Conservation (phyloP, 2,329 filamentous ascomycete genomes). For the Penicillium sp. region DNA sequence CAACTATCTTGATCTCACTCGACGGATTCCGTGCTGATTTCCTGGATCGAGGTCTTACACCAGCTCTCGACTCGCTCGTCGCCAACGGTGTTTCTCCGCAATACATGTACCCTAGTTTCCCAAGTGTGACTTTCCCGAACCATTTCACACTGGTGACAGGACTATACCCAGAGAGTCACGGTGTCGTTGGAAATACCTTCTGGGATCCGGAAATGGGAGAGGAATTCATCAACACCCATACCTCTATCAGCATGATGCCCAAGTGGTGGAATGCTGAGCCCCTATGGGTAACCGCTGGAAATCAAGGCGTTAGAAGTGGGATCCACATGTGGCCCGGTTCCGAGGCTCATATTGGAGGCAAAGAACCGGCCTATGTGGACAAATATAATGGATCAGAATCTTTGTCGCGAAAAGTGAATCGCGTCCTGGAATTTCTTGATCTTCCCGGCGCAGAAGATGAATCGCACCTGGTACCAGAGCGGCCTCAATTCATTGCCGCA, state of each 20-base stretch:
- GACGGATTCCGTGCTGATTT: slow-evolving; percentile 97
- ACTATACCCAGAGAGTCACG: slow-evolving; percentile 87
- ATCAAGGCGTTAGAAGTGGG: slow-evolving; percentile 71
- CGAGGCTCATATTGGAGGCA: slow-evolving; percentile 75
- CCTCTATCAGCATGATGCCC: slow-evolving; percentile 69
- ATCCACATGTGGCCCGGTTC: slow-evolving; percentile 99
- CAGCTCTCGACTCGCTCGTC: slow-evolving; percentile 74
- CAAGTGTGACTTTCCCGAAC: slow-evolving; percentile 94
- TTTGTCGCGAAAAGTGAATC: slow-evolving; percentile 70
- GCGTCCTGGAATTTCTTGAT: slow-evolving; percentile 81
- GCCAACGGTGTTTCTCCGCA: slow-evolving; percentile 80
- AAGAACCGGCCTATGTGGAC: slow-evolving; percentile 78
- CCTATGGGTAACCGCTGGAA: slow-evolving; percentile 89
- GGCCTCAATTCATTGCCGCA: slow-evolving; percentile 87
- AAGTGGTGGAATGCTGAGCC: slow-evolving; percentile 97
- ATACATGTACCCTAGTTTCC: slow-evolving; percentile 93
- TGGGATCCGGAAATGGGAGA: slow-evolving; percentile 77
- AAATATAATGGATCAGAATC: slow-evolving; percentile 76
- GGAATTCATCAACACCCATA: slow-evolving; percentile 86
- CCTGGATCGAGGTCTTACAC: slow-evolving; percentile 77
- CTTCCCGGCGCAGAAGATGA: slow-evolving; percentile 68
- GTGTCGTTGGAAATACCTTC: slow-evolving; percentile 90
- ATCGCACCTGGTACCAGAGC: slow-evolving; percentile 51
- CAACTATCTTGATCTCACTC: slow-evolving; percentile 87
- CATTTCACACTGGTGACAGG: slow-evolving; percentile 94